These are phyloP conservation scores for Dentipellis fragilis DNA, from an alignment of 768 basidiomycete species.

Conservation along the genomic window DNA sequence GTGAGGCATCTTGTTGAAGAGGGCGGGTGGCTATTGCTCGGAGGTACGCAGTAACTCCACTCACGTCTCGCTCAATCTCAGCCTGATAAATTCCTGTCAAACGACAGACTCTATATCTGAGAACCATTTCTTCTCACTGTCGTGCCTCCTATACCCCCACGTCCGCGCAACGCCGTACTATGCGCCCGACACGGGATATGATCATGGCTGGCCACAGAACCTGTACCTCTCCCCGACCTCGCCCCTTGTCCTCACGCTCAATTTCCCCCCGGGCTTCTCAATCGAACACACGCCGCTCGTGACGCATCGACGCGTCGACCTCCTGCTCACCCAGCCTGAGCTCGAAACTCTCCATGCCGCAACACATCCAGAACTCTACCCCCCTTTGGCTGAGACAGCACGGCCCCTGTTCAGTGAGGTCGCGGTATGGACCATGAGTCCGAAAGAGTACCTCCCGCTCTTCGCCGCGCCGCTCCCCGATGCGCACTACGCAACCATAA, in stretches of 20 bases:
- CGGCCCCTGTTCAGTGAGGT: background rate
- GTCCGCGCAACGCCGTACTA: slow-evolving; percentile 59
- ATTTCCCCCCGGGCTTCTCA: slow-evolving; percentile 43
- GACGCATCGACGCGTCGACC: slow-evolving; percentile 55
- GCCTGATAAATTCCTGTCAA: no score
- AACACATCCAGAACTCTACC: slow-evolving; percentile 11
- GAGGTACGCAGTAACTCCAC: slow-evolving; percentile 28
- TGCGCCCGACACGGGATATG: slow-evolving; percentile 40
- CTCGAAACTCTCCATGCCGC: slow-evolving; percentile 34
- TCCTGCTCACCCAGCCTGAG: slow-evolving; percentile 40
- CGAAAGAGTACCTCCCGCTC: slow-evolving; percentile 18
- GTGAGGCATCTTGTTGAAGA: slow-evolving; percentile 50
- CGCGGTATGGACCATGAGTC: slow-evolving; percentile 14
- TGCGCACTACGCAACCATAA: slow-evolving; percentile 49
- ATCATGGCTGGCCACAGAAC: slow-evolving; percentile 57
- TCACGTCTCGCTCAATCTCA: background rate
- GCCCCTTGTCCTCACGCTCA: slow-evolving; percentile 31
- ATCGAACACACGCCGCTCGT: slow-evolving; percentile 50
- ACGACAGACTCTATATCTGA: slow-evolving; percentile 55
- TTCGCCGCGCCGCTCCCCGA: slow-evolving; percentile 38
- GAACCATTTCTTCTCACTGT: slow-evolving; percentile 66
- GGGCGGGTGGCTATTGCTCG: slow-evolving; percentile 63
- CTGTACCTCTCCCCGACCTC: slow-evolving; percentile 52
- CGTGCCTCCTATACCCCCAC: slow-evolving; percentile 56
- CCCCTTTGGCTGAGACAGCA: background rate